Base-by-base conservation (phyloP, 2,329 filamentous ascomycete species). In the Tolypocladium cylindrosporum region DNA sequence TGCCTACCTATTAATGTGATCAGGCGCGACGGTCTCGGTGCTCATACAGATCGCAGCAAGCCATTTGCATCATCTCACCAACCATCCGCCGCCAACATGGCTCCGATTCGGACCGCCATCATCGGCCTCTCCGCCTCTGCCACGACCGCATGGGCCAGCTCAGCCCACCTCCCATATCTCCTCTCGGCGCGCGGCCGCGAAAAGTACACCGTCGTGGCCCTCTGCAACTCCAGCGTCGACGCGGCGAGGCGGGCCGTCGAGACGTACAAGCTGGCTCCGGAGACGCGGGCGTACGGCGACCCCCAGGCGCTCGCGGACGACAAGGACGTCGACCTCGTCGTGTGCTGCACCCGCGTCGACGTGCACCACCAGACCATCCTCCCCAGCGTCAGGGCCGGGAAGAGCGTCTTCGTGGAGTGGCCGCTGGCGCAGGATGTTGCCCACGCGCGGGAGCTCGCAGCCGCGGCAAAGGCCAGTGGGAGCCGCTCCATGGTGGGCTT, bases 91-190 rank as follows among this genome's bases (percentile, higher is more conserved):
- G 19, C 10, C 9, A 8, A 4, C n/a, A 70, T 81, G 76, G 65
- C 78, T 42, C 79, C 75, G 11, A 82, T 84, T 59, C 78, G 80
- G 56, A 69, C 81, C 19, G 84, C 77, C 37, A 72, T 86, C n/a
- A 74, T 85, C 59, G 84, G 83, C 52, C 79, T 86, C 56, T 84
- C 80, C 1, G 71, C 78, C 57, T 73, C 74, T 1, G 77, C 79
- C 55, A 73, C 74, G 37, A 76, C 74, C 5, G 76, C 77, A 0
- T 87, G 83, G 83, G 82, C 81, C 2, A 73, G 71, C 39, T 63
- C 65, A 34, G 81, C 79, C 2, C 84, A 87, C 63, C 75, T 87
- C 0, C 82, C 85, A 0, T 86, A 85, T 65, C 77, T 87, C 3
- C 67, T 77, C 37, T 79, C 79, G 0, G 67, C 75, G 0, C 70